Conservation (phyloP, 2,329 filamentous ascomycete species). For the Xylaria sp. region DNA sequence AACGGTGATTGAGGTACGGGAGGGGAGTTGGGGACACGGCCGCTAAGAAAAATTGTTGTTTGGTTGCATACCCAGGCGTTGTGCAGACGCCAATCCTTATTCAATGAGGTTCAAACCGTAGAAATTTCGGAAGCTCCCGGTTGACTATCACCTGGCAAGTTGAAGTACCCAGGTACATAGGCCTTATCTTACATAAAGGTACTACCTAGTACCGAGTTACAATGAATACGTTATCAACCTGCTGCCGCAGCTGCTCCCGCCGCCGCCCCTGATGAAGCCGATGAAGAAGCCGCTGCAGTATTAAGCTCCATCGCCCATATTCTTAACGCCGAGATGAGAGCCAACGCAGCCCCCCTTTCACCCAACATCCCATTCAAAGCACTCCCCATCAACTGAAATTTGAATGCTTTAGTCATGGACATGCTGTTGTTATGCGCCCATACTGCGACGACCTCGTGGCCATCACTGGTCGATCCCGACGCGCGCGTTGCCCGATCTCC, state of each 20-base stretch:
- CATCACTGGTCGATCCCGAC: constrained; percentile 48
- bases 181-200: too few relatives aligned
- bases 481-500: constrained; percentile 29
- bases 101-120: too few relatives aligned
- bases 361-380: constrained; percentile 54
- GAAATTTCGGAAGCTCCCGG: too few relatives aligned
- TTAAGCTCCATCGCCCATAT: constrained; percentile 44
- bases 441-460: constrained; percentile 56
- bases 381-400: constrained; percentile 55
- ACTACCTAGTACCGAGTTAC: too few relatives aligned
- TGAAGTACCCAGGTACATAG: too few relatives aligned
- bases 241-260: background rate
- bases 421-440: constrained; percentile 48
- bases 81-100: too few relatives aligned
- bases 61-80: too few relatives aligned
- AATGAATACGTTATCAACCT: background rate
- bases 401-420: constrained; percentile 52
- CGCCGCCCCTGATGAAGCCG: background rate
- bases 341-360: constrained; percentile 56
- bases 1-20: background rate
- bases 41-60: too few relatives aligned
- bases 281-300: background rate
- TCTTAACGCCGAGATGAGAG: constrained; percentile 53
- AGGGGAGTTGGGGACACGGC: background rate
- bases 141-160: too few relatives aligned